Evolutionary conservation across 208 protist species (phyloP), one percentile per base, ranked within the genome.

Genomic region (Trypanosoma mega): DNA sequence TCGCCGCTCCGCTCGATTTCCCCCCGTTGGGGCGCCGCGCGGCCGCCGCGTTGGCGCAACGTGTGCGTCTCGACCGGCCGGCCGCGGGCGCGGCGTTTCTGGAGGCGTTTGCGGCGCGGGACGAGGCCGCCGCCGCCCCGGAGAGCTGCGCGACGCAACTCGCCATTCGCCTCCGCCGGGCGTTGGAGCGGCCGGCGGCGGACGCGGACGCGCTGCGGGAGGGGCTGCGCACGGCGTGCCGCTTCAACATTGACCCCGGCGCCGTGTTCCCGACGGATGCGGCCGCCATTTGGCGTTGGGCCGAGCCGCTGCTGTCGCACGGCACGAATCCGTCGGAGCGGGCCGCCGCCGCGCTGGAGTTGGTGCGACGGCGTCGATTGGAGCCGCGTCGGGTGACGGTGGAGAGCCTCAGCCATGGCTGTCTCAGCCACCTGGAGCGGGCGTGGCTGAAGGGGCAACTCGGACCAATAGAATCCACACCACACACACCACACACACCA

Each of bases 71-170:
- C 30, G 36, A 76, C n/a, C 55, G 72, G 12, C 53, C 66, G 0
- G 24, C 68, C 5, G 85, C 78, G 3, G 63, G 81, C 6, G 63
- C 70, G 26, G 67, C 71, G 1, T 89, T 92, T 67, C 46, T 92
- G 0, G 78, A 82, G 33, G 67, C 65, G 5, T 85, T 94, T 39
- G 52, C 70, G 0, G 39, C 29, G 11, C 80, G 80, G 50, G 88
- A 94, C 55, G 72, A 71, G 36, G 23, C 49, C 21, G 48, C 81
- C 0, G 9, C 72, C 2, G 76, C 85, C 0, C 54, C 58, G 7
- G 76, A 88, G n/a, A 87, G 82, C 8, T 76, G 56, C 31, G 82
- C 84, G 4, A 94, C 88, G 12, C 74, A 84, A 12, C 49, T 94
- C 0, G 79, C 78, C 0, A 16, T 80, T 8, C 76, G 82, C 7